Evolutionary conservation across 257 asterid species (phyloP).

Genomic region (Avicennia marina): DNA sequence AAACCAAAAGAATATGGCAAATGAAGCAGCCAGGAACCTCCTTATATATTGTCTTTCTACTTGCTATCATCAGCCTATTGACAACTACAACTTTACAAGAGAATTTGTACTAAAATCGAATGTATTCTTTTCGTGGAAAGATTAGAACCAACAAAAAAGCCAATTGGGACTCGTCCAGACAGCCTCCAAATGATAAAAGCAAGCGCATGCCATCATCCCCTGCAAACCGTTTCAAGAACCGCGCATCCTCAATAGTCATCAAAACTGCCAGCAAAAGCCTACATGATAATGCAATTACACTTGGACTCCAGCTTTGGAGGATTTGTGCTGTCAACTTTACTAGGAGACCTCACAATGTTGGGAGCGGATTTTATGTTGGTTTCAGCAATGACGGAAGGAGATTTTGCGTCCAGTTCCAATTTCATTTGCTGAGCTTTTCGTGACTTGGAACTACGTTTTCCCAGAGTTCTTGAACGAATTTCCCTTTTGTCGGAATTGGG

Average conservation of each 20-base stretch:
- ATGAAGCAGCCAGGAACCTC: conserved; percentile 26
- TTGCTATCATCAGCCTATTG: conserved; percentile 49
- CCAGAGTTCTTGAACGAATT: conserved; percentile 36
- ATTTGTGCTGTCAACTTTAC: conserved; percentile 41
- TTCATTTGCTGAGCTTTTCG: conserved; percentile 55
- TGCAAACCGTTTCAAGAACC: too few species aligned
- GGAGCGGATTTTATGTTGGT: conserved; percentile 33
- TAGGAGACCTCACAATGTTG: conserved; percentile 49
- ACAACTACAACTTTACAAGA: conserved; percentile 59
- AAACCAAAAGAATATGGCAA: conserved; percentile 34
- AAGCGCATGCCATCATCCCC: background rate
- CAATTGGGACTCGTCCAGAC: conserved; percentile 27
- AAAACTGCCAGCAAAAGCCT: too few species aligned
- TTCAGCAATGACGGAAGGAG: conserved; percentile 31
- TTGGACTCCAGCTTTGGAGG: conserved; percentile 92
- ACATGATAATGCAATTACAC: conserved; percentile 94
- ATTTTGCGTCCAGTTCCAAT: conserved; percentile 41
- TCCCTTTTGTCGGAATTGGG: conserved; percentile 52
- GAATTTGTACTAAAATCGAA: conserved; percentile 28
- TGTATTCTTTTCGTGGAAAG: conserved; percentile 34
- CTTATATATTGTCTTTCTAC: conserved; percentile 19
- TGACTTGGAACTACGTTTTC: conserved; percentile 51
- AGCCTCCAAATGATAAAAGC: conserved; percentile 12
- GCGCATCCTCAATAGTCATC: too few species aligned
- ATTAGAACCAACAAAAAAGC: conserved; percentile 40